Evolutionary conservation across 306 rosid genomes (phyloP), one percentile per base, ranked within the genome.

Genomic region (Neltuma alba): DNA sequence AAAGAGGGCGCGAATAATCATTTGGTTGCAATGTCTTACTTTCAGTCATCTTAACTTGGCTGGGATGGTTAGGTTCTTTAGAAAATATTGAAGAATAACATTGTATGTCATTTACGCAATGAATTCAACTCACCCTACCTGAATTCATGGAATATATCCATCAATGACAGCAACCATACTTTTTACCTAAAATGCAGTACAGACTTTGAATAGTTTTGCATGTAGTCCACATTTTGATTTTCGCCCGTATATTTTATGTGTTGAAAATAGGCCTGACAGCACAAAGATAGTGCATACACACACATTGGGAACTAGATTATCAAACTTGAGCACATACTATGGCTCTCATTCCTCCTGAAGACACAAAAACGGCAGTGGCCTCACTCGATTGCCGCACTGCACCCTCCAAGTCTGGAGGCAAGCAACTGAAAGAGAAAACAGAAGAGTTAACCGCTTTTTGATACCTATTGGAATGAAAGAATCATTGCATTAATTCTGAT

Each of bases 321-420:
- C 58, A 81, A 81, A 82, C 63, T 16, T 54, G 40, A 55, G 30
- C 67, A 83, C 95, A 23, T 92, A 94, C 97, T 40, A 83, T 91
- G 79, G 99, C 97, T 90, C 99, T 92, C 75, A 83, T 61, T 70
- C 99, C 99, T 85, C 99, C 99, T 14, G 99, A 91, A 83, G 92
- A 84, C 72, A 94, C 88, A 88, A 91, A 92, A 8, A 64, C 31
- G 52, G 92, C 92, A 40, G 90, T 85, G 12, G 99, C 97, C 88
- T 86, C 75, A 69, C 99, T 73, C 18, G 97, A 95, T 84, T 95
- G 99, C 50, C 86, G 89, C 76, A 92, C 98, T 33, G 99, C 98
- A 18, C 97, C 99, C 80, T 85, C 97, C 92, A 92, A 87, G 80
- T 95, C 91, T 27, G 98, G 77, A 81, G 99, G 99, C 91, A 95